A percentile compares a stretch with the other conserved stretches of the same genome.
Conservation (phyloP, 345 rosid genomes). For the Bruguiera sexangula region DNA sequence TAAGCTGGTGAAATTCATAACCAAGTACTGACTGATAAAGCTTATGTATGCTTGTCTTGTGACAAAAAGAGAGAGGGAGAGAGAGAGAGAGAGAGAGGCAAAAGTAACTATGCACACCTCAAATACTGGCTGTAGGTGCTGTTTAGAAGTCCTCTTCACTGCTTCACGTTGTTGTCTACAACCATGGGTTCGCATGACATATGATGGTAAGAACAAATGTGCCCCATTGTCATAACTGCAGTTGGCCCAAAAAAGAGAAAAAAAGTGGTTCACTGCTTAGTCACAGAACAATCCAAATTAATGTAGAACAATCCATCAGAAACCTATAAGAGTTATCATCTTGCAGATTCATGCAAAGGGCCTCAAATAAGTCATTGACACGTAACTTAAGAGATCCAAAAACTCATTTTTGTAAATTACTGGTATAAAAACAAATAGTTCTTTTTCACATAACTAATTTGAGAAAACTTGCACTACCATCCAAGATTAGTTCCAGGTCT, state of each 20-base stretch:
- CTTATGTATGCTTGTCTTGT: not conserved
- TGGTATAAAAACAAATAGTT: too few relatives aligned
- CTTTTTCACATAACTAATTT: too few relatives aligned
- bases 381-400: too few relatives aligned
- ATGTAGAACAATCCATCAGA: not conserved
- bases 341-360: too few relatives aligned
- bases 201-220: constrained; percentile 73
- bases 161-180: constrained; percentile 78
- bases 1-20: not conserved
- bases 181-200: constrained; percentile 91
- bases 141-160: constrained; percentile 52
- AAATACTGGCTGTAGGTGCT: constrained; percentile 69
- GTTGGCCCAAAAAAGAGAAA: constrained; percentile 1
- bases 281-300: not conserved
- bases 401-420: too few relatives aligned
- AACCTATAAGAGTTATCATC: too few relatives aligned
- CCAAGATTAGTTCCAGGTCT: too few relatives aligned
- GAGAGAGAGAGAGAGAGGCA: not conserved
- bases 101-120: constrained; percentile 44
- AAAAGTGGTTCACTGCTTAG: not conserved
- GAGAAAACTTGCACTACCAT: too few relatives aligned
- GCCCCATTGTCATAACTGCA: constrained; percentile 91
- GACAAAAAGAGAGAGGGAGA: not conserved
- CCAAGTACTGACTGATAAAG: constrained; percentile 7
- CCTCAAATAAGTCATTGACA: too few relatives aligned